A percentile compares a stretch with the other conserved stretches of the same genome.
These are phyloP conservation scores for Exophiala bonariae DNA, from an alignment of 2,329 filamentous ascomycete species.

Conservation along the genomic window DNA sequence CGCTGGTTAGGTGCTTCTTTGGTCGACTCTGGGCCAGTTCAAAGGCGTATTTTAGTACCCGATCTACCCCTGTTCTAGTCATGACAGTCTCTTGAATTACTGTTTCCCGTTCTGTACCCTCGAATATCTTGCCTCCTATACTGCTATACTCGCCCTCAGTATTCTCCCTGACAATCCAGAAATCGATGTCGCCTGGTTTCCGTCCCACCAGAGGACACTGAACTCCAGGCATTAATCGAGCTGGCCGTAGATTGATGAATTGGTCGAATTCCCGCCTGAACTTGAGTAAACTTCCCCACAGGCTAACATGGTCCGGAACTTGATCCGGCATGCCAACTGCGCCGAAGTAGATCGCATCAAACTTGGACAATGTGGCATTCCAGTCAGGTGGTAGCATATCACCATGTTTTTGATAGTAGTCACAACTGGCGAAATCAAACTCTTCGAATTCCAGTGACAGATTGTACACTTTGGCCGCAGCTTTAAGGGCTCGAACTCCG, in stretches of 20 bases:
- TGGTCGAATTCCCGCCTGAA: slow-evolving; percentile 58
- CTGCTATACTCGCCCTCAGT: slow-evolving; percentile 99
- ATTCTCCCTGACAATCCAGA: slow-evolving; percentile 86
- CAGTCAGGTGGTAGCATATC: slow-evolving; percentile 55
- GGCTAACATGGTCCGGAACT: slow-evolving; percentile 58
- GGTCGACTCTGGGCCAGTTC: slow-evolving; percentile 92
- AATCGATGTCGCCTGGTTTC: slow-evolving; percentile 52
- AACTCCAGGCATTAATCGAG: slow-evolving; percentile 53
- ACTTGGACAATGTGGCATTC: slow-evolving; percentile 50
- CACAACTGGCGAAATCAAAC: slow-evolving; percentile 50
- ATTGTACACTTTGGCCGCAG: slow-evolving; percentile 21
- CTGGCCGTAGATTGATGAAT: slow-evolving; percentile 58
- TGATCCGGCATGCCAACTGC: slow-evolving; percentile 52
- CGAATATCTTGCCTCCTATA: slow-evolving; percentile 51
- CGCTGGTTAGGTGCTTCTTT: slow-evolving; percentile 97
- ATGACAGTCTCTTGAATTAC: slow-evolving; percentile 96
- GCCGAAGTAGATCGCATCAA: slow-evolving; percentile 60
- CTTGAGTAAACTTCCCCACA: slow-evolving; percentile 57
- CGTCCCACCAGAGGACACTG: slow-evolving; percentile 50
- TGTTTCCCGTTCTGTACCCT: slow-evolving; percentile 64
- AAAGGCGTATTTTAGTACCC: slow-evolving; percentile 95
- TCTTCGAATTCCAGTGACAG: slow-evolving; percentile 49
- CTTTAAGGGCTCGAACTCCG: slow-evolving; percentile 39
- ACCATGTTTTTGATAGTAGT: slow-evolving; percentile 51
- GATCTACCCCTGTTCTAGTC: slow-evolving; percentile 86